Conservation (phyloP, 495 filamentous ascomycete species). For the Tuber aestivum region DNA sequence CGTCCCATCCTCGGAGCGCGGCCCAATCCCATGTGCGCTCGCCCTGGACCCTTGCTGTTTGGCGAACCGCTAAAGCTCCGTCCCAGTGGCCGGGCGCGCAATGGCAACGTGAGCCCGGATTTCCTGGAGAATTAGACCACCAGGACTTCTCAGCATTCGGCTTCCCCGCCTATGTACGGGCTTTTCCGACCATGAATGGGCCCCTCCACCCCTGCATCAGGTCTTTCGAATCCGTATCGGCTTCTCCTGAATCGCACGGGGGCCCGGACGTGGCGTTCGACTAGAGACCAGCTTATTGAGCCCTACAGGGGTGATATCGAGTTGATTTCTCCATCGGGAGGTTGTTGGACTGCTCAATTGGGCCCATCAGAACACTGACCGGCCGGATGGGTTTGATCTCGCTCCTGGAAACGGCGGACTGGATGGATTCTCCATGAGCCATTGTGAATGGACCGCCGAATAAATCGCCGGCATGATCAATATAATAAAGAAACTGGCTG, state of each 20-base stretch:
- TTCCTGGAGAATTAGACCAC: neutral
- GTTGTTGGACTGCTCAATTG: neutral
- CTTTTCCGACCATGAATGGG: constrained; percentile 1
- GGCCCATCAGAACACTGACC: neutral
- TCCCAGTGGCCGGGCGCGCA: neutral
- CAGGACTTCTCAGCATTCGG: constrained; percentile 2
- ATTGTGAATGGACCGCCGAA: neutral
- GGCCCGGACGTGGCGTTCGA: neutral
- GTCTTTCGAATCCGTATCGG: neutral
- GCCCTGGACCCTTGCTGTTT: neutral
- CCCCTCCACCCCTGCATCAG: neutral
- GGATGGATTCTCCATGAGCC: neutral
- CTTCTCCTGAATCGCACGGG: constrained; percentile 5
- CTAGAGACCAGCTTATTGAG: neutral
- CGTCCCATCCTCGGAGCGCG: constrained; percentile 5
- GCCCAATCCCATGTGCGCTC: constrained; percentile 3
- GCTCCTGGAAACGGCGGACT: constrained; percentile 1
- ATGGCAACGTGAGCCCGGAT: neutral
- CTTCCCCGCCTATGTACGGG: neutral
- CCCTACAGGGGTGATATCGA: neutral
- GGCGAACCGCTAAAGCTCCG: neutral
- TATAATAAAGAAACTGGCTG: neutral
- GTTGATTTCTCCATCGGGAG: neutral
- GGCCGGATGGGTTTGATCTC: neutral
- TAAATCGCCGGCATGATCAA: neutral